Base-by-base conservation (phyloP, 148 eudicot genomes). In the Suaeda aralocaspica region DNA sequence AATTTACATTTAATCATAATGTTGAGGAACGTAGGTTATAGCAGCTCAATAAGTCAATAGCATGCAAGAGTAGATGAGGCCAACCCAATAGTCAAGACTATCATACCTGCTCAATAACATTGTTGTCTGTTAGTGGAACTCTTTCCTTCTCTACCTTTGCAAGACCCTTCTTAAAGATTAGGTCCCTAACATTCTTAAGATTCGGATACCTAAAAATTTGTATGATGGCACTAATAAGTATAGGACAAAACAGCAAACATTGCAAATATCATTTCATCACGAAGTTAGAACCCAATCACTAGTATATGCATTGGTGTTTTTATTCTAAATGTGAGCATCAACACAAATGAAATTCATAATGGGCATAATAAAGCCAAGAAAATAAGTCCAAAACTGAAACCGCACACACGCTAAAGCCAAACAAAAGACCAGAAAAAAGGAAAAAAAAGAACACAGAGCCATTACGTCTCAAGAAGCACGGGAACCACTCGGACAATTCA, bases 151-250 rank as follows among this genome's bases (percentile, higher is more conserved):
- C 77, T 59, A 89, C 18, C 78, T 74, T 87, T 8, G 76, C 85
- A 31, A 76, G 72, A 15, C 93, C 93, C 73, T 89, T 91, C 85
- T 94, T 94, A 82, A 77, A 86, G 67, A 94, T 87, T 70, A 94
- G 87, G 44, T 91, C 98, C 82, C 80, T 91, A 70, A 91, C 91
- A 72, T 77, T 91, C 83, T 94, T 91, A 63, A 94, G 18, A 59
- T 70, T 68, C 7, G 86, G 84, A 66, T 76, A 78, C 72, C 88
- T 82, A 49, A 75, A 75, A 29, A 61, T 9, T 9, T 7, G 11
- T 55, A 63, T n/a, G 24, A 39, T 42, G 58, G 74, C 22, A 67
- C 49, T 53, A 56, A 52, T 44, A 19, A 21, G 48, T 4, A 16
- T 10, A 34, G 6, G 18, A 57, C 6, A 8, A 7, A 42, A 21